Conservation (phyloP, 768 basidiomycete genomes). For the Hericium rajendrae region DNA sequence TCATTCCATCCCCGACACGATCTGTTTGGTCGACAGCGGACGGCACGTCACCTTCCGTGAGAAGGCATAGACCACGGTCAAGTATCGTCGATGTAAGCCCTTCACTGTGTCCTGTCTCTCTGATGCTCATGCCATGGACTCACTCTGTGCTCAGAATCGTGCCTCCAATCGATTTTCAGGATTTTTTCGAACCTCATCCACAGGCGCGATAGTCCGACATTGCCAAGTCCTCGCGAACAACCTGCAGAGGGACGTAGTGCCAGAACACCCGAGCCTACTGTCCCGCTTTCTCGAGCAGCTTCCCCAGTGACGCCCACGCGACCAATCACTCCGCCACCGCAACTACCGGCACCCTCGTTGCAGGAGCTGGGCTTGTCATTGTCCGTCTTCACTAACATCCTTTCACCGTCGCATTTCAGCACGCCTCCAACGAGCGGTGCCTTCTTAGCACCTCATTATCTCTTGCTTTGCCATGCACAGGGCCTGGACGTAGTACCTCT, state of each 20-base stretch:
- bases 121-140: slow-evolving; percentile 5
- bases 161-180: slow-evolving; percentile 71
- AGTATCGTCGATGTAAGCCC: slow-evolving; percentile 44
- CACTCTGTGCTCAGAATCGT: slow-evolving; percentile 34
- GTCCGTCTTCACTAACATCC: slow-evolving; percentile 52
- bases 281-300: slow-evolving; percentile 37
- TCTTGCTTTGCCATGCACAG: slow-evolving; percentile 78
- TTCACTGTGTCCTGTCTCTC: slow-evolving; percentile 2
- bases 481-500: slow-evolving; percentile 82
- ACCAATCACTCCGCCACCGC: slow-evolving; percentile 63
- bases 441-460: slow-evolving; percentile 72
- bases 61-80: slow-evolving; percentile 5
- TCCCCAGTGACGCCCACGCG: slow-evolving; percentile 43
- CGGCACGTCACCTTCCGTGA: neutral
- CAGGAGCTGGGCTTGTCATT: slow-evolving; percentile 69
- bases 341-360: slow-evolving; percentile 61
- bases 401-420: slow-evolving; percentile 70
- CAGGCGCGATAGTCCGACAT: slow-evolving; percentile 44
- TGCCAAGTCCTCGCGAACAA: slow-evolving; percentile 11
- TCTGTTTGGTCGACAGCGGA: slow-evolving; percentile 2
- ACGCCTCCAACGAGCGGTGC: slow-evolving; percentile 70
- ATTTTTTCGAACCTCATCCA: slow-evolving; percentile 77
- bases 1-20: slow-evolving; percentile 16
- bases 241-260: slow-evolving; percentile 14
- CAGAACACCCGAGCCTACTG: slow-evolving; percentile 19